Evolutionary conservation across 2,329 filamentous ascomycete species (phyloP).

Genomic region (Apiospora marii): DNA sequence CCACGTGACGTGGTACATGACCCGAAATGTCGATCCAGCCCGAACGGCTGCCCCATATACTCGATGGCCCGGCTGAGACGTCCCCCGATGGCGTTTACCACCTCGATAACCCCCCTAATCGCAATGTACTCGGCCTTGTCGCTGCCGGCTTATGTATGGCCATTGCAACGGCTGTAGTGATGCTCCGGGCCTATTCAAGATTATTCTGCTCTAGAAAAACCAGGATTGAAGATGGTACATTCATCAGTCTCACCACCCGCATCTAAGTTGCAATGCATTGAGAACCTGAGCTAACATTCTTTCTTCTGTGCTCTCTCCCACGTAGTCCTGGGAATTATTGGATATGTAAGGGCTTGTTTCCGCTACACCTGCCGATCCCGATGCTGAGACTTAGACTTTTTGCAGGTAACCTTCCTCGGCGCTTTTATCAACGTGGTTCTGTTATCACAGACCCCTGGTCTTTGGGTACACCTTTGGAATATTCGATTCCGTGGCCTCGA

Average conservation of each 20-base stretch:
- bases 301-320: background rate
- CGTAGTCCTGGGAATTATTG: background rate
- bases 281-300: background rate
- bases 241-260: background rate
- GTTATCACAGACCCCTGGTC: background rate
- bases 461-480: constrained; percentile 21
- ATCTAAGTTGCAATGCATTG: background rate
- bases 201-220: background rate
- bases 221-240: background rate
- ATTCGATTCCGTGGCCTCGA: constrained; percentile 9
- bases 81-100: background rate
- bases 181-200: background rate
- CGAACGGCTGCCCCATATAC: background rate
- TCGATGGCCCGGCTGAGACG: background rate
- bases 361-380: background rate
- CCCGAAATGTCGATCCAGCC: background rate
- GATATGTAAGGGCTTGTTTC: background rate
- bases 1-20: background rate
- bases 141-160: background rate
- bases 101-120: background rate
- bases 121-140: background rate
- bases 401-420: background rate
- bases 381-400: background rate
- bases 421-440: constrained; percentile 8
- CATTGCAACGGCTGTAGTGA: background rate